Percentiles rank a stretch among this genome's conserved stretches.
Conservation (phyloP, 345 rosid genomes). For the Arabidopsis arenosa region DNA sequence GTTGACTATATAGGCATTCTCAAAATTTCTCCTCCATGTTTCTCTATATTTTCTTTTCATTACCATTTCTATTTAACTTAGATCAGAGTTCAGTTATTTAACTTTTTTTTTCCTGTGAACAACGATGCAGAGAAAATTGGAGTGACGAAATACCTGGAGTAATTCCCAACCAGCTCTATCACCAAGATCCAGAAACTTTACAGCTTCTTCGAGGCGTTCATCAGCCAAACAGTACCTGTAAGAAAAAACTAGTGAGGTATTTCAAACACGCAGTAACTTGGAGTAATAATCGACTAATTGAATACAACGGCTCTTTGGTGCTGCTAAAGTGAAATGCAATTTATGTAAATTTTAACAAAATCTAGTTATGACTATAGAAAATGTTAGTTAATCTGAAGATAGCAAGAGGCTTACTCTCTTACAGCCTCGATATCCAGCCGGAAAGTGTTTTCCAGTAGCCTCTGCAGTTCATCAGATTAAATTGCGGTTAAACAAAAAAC, state of each 20-base stretch:
- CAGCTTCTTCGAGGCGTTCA: slow-evolving; percentile 82
- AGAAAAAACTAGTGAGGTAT: slow-evolving; percentile 1
- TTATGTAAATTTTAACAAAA: neutral
- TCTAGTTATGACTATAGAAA: neutral
- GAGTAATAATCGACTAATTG: neutral
- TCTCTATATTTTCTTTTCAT: neutral
- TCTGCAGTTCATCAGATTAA: slow-evolving; percentile 56
- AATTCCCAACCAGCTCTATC: slow-evolving; percentile 91
- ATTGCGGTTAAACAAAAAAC: slow-evolving; percentile 30
- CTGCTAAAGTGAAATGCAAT: neutral
- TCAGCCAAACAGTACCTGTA: slow-evolving; percentile 93
- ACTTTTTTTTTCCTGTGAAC: neutral
- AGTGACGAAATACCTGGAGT: slow-evolving; percentile 65
- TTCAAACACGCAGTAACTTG: slow-evolving; percentile 14
- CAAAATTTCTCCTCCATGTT: slow-evolving; percentile 5
- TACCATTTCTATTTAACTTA: neutral
- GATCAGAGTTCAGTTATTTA: neutral
- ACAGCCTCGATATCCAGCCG: slow-evolving; percentile 82
- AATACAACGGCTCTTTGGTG: neutral
- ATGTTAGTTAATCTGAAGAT: slow-evolving; percentile 11
- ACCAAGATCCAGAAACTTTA: slow-evolving; percentile 81
- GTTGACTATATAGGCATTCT: neutral
- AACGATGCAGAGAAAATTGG: neutral
- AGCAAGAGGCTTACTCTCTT: slow-evolving; percentile 77
- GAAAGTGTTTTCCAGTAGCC: slow-evolving; percentile 92